Percentiles rank a stretch among this genome's conserved stretches.
Conservation (phyloP, 441 rosid genomes). For the Corymbia citriodora region DNA sequence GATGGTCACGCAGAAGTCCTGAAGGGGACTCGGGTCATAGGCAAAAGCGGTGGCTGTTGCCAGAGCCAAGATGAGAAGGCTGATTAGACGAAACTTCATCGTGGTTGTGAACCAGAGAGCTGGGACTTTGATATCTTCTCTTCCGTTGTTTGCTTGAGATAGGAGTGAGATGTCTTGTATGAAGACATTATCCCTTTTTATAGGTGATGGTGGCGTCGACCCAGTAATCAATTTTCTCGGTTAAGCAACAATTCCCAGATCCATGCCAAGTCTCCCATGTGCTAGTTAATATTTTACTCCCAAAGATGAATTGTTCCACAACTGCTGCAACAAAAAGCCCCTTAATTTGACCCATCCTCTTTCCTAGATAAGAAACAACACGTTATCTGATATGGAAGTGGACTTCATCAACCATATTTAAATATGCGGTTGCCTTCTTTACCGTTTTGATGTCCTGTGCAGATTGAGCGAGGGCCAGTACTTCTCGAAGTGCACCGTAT, state of each 20-base stretch:
- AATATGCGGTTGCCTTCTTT: neutral
- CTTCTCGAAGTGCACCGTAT: neutral
- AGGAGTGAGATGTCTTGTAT: neutral
- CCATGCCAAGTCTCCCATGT: neutral
- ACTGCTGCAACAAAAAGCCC: neutral
- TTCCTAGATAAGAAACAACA: neutral
- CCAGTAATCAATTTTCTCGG: neutral
- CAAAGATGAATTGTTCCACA: neutral
- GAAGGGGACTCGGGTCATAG: neutral
- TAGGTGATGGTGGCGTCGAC: neutral
- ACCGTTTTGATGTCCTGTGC: neutral
- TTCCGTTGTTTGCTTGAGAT: neutral
- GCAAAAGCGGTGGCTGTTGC: neutral
- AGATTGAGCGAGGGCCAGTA: neutral
- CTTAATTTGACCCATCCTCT: neutral
- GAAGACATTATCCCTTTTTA: neutral
- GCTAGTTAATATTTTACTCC: neutral
- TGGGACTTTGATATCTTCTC: neutral
- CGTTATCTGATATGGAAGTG: neutral
- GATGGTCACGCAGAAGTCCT: neutral
- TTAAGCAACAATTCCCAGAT: neutral
- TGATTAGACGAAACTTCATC: neutral
- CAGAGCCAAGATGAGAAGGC: neutral
- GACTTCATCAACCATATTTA: neutral
- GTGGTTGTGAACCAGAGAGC: neutral